phyloP scores from a whole-genome alignment of 2,329 filamentous ascomycete genomes.

The Fusarium verticillioides region DNA sequence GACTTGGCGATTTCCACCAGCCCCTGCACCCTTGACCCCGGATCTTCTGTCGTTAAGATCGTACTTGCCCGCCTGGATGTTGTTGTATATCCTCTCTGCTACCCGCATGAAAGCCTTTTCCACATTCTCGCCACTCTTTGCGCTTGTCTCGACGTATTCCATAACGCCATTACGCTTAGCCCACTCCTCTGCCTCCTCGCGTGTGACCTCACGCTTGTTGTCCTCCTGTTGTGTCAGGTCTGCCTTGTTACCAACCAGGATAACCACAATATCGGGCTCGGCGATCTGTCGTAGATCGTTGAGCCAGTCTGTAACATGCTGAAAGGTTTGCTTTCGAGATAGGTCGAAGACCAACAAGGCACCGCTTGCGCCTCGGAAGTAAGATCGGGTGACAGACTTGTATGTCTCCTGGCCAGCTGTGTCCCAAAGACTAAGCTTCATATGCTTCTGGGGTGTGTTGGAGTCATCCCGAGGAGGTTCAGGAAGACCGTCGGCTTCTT shows the following conservation, averaged over 20 bases:
- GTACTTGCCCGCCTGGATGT: conserved; percentile 94
- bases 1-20: conserved; percentile 60
- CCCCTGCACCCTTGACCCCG: conserved; percentile 81
- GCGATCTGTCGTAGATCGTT: conserved; percentile 94
- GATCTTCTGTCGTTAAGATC: conserved; percentile 93
- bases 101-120: conserved; percentile 94
- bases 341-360: conserved; percentile 94
- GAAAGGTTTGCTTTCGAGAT: conserved; percentile 83
- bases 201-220: conserved; percentile 82
- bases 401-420: conserved; percentile 98
- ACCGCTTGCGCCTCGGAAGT: conserved; percentile 82
- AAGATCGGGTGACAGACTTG: conserved; percentile 93
- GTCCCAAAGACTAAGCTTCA: conserved; percentile 96
- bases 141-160: conserved; percentile 95
- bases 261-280: conserved; percentile 93
- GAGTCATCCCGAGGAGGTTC: conserved; percentile 60
- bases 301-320: conserved; percentile 91
- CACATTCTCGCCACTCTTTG: conserved; percentile 94
- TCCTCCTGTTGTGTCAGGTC: conserved; percentile 73
- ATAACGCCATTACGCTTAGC: conserved; percentile 85
- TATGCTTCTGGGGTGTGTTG: conserved; percentile 71
- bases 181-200: conserved; percentile 89
- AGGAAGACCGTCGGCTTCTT: conserved; percentile 58
- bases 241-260: conserved; percentile 94
- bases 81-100: conserved; percentile 94